Evolutionary conservation across 2,329 filamentous ascomycete species (phyloP).

Genomic region (Alternaria atra): DNA sequence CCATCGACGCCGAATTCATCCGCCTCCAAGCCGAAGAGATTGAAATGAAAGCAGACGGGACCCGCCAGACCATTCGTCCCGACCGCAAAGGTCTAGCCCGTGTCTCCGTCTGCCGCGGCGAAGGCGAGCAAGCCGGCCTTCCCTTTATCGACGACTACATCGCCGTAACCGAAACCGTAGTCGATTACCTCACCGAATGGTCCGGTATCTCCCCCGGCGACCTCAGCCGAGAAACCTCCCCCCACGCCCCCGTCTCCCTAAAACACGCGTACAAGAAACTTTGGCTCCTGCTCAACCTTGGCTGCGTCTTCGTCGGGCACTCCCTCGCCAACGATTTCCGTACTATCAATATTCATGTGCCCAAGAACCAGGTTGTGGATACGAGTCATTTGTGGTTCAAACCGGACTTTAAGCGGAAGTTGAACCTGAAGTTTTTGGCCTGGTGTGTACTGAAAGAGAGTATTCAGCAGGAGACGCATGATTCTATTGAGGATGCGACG

Average conservation of each 20-base stretch:
- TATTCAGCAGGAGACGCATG: conserved; percentile 91
- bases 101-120: conserved; percentile 86
- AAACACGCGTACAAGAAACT: conserved; percentile 98
- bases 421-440: conserved; percentile 89
- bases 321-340: conserved; percentile 95
- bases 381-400: conserved; percentile 93
- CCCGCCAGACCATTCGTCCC: conserved; percentile 88
- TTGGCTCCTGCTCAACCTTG: conserved; percentile 94
- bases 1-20: conserved; percentile 96
- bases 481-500: conserved; percentile 92
- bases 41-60: conserved; percentile 93
- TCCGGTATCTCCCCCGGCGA: conserved; percentile 90
- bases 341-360: conserved; percentile 97
- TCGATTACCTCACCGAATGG: conserved; percentile 94
- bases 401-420: conserved; percentile 79
- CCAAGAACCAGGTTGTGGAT: conserved; percentile 88
- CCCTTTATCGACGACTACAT: conserved; percentile 99
- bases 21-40: conserved; percentile 92
- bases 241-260: conserved; percentile 83
- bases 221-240: conserved; percentile 78
- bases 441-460: conserved; percentile 89
- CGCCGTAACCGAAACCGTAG: conserved; percentile 85
- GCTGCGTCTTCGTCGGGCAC: conserved; percentile 92
- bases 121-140: conserved; percentile 77
- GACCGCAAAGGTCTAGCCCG: conserved; percentile 91